phyloP scores from a whole-genome alignment of 495 filamentous ascomycete genomes.

The Annulohypoxylon stygium region DNA sequence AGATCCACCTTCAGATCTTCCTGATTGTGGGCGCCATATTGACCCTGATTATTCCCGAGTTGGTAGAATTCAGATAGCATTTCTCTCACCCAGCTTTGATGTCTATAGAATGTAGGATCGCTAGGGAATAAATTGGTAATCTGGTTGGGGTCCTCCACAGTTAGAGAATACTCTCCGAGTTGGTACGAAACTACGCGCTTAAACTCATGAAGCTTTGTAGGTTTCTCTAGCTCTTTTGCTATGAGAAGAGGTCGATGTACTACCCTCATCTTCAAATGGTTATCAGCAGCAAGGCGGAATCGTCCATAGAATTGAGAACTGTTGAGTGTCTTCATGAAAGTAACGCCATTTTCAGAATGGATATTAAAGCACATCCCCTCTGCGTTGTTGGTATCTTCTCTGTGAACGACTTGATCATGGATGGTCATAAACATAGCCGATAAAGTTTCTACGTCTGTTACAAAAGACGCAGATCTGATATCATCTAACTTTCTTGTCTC shows the following conservation, averaged over 20 bases:
- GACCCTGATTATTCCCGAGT: too few species aligned
- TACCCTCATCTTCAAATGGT: background rate
- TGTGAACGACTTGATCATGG: background rate
- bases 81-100: too few species aligned
- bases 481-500: background rate
- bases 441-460: background rate
- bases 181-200: constrained; percentile 5
- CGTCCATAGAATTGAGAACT: background rate
- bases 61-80: background rate
- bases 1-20: background rate
- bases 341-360: background rate
- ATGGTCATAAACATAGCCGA: background rate
- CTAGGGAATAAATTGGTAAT: background rate
- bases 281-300: background rate
- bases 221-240: background rate
- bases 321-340: constrained; percentile 3
- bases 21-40: background rate
- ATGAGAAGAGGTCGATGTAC: background rate
- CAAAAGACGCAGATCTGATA: background rate
- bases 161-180: background rate
- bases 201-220: background rate
- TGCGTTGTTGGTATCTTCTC: background rate
- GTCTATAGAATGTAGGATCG: background rate
- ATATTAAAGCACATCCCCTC: background rate
- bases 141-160: background rate